These are phyloP conservation scores for Pisolithus orientalis DNA, from an alignment of 768 basidiomycete species.

Conservation along the genomic window DNA sequence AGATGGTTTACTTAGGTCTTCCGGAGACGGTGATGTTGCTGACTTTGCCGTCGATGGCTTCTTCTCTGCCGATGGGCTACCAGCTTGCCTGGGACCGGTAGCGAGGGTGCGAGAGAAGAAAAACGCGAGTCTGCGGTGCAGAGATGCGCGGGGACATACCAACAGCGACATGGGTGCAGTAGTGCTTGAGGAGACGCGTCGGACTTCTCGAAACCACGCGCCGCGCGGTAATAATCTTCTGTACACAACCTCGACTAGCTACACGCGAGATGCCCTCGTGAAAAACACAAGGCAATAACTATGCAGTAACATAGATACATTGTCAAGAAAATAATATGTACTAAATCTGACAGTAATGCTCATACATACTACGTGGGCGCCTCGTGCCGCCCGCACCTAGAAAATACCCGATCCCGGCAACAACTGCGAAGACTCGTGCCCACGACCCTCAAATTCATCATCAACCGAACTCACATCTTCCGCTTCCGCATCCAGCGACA, in stretches of 20 bases:
- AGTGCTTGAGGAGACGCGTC: too few species aligned
- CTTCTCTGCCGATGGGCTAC: constrained; percentile 1
- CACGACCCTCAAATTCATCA: constrained; percentile 13
- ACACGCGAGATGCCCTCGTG: too few species aligned
- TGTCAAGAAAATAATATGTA: background rate
- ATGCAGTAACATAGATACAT: too few species aligned
- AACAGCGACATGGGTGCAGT: constrained; percentile 14
- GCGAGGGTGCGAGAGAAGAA: constrained; percentile 11
- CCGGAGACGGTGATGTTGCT: constrained; percentile 1
- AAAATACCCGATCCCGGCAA: constrained; percentile 41
- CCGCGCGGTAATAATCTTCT: too few species aligned
- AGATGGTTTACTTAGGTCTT: constrained; percentile 17
- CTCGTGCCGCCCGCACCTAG: constrained; percentile 12
- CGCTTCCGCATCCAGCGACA: constrained; percentile 19
- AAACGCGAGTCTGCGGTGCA: constrained; percentile 7
- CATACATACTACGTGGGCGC: background rate
- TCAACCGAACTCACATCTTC: constrained; percentile 4
- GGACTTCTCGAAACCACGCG: too few species aligned
- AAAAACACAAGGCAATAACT: too few species aligned
- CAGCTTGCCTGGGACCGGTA: background rate
- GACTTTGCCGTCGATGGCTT: background rate
- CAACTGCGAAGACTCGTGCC: constrained; percentile 30
- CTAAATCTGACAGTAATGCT: background rate
- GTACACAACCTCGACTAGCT: too few species aligned
- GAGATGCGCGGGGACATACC: constrained; percentile 8